Evolutionary conservation across 192 early-diverging fungal species (phyloP).

Genomic region (Backusella parvicylindrica): DNA sequence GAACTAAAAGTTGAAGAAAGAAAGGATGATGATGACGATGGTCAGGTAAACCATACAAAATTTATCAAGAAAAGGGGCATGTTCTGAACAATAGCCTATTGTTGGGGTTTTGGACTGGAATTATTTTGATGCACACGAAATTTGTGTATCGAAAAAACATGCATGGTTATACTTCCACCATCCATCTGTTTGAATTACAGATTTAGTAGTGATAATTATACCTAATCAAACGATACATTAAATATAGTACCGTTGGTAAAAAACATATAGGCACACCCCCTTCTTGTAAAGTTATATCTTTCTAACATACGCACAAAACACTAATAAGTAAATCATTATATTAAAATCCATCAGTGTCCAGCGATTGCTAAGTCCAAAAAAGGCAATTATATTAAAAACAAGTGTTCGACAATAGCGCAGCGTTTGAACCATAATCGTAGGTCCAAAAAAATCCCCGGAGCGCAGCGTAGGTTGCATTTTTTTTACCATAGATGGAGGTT

Average conservation of each 20-base stretch:
- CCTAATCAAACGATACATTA: background rate
- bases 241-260: background rate
- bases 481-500: too few relatives aligned
- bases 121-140: too few relatives aligned
- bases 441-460: too few relatives aligned
- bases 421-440: too few relatives aligned
- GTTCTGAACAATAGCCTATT: background rate
- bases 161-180: too few relatives aligned
- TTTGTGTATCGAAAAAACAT: too few relatives aligned
- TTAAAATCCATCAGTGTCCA: too few relatives aligned
- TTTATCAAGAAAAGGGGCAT: background rate
- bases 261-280: background rate
- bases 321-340: too few relatives aligned
- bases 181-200: background rate
- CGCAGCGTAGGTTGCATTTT: too few relatives aligned
- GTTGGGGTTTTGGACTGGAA: background rate
- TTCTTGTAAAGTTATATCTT: background rate
- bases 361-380: too few relatives aligned
- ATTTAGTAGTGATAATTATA: background rate
- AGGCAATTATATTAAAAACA: too few relatives aligned
- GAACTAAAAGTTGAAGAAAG: background rate
- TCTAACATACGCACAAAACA: background rate
- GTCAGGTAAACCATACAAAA: background rate
- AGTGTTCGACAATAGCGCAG: too few relatives aligned
- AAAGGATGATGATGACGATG: background rate